Base-by-base conservation (phyloP, 345 rosid species). In the Linum usitatissimum region DNA sequence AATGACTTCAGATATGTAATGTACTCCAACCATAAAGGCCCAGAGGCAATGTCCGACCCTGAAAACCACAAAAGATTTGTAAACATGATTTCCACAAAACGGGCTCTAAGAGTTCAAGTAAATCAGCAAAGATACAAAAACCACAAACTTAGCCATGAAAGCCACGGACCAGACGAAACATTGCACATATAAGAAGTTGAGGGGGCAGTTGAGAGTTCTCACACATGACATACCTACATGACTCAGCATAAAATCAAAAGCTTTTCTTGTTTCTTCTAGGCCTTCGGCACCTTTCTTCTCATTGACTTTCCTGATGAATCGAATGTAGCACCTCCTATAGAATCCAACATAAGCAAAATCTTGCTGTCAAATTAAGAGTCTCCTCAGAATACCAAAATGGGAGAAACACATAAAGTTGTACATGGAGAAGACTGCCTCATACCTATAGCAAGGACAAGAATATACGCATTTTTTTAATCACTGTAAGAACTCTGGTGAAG, bases 21-120 rank as follows among this genome's bases (percentile, higher is more conserved):
- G 82, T 85, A 89, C 75, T 93, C 99, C 63, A 83, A 76, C 99
- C 99, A 93, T 64, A 89, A 71, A 19, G 97, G 97, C 53, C 99
- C 97, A 61, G 97, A 79, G 80, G 88, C 87, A 57, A 87, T 80
- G 73, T 93, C 99, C 13, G 85, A 72, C 69, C 98, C 98, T 92
- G 84, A 58, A 49, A 45, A 77, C 66, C 68, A 71, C 57, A 82
- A 62, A 64, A 30, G 59, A 71, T 68, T 57, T 15, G 51, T 65
- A 68, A 65, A 70, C 30, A 23, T 23, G 28, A 23, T 23, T 30
- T 13, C 49, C 49, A 51, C 45, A 57, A 23, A 40, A 40, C 13
- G 48, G 48, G 10, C 13, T 1, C 48, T 12, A 40, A 40, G 2
- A n/a, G 48, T 40, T 7, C 48, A 40, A 40, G 8, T 6, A 40